phyloP scores from a whole-genome alignment of 805 yeast species.

The Yamadazyma kitorensis region DNA sequence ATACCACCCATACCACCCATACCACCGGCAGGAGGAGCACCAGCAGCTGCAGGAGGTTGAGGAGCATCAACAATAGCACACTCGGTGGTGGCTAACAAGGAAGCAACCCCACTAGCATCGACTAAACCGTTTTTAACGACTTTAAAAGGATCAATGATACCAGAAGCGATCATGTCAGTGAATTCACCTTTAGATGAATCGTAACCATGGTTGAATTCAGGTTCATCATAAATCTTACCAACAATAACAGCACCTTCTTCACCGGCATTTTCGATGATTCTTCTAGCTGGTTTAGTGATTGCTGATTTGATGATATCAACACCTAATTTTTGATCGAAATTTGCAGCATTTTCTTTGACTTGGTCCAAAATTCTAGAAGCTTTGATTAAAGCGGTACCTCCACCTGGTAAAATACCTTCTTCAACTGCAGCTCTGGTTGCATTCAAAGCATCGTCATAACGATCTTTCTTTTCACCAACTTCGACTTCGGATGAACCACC shows the following conservation, averaged over 20 bases:
- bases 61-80: constrained; percentile 98
- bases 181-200: constrained; percentile 89
- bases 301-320: constrained; percentile 91
- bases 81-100: constrained; percentile 95
- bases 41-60: constrained; percentile 59
- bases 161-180: constrained; percentile 94
- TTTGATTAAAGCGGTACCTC: constrained; percentile 96
- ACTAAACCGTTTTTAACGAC: constrained; percentile 94
- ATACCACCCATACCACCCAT: constrained; percentile 39
- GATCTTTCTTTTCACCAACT: constrained; percentile 99
- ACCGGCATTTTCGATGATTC: constrained; percentile 95
- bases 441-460: constrained; percentile 96
- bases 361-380: constrained; percentile 75
- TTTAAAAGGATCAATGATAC: constrained; percentile 98
- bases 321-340: constrained; percentile 96
- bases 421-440: constrained; percentile 99
- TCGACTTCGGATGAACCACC: constrained; percentile 98
- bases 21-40: constrained; percentile 49
- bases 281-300: constrained; percentile 91
- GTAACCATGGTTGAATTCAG: constrained; percentile 84
- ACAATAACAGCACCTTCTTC: constrained; percentile 96
- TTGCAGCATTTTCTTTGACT: constrained; percentile 60
- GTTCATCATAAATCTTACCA: constrained; percentile 71
- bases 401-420: constrained; percentile 99
- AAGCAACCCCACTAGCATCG: constrained; percentile 97